Base-by-base conservation (phyloP, 2,329 filamentous ascomycete species). In the Hypoxylon sp. region DNA sequence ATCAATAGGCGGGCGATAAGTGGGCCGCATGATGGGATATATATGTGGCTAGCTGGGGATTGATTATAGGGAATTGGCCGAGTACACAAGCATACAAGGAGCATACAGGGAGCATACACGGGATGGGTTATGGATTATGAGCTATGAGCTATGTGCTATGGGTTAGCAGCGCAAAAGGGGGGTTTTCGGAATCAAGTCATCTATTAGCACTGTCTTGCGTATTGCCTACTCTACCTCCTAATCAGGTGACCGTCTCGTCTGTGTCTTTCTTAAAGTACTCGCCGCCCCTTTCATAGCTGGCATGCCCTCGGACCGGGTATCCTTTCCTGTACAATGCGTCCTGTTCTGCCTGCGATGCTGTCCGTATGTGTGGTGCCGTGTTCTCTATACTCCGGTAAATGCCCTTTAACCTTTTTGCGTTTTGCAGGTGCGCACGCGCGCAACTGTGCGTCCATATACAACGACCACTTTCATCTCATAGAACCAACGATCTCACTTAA, bases 191-290 rank as follows among this genome's bases (percentile, higher is more conserved):
- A 61, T 53, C 25, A 44, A 53, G 49, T 58, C 27, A 30, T 64
- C 48, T 64, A 64, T 58, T 58, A 51, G 54, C 58, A 48, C 58
- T 27, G 33, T 65, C 8, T 44, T 30, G 53, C 48, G 30, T 31
- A 59, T 49, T 54, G 50, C 66, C 49, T 69, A 63, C 58, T 62
- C 62, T 69, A 63, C 62, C 57, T 69, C 62, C 57, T 69, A 66
- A 30, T 25, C 50, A 56, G 31, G 64, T 48, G 30, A 37, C 40
- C 33, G 51, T 58, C 58, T 58, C 33, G 51, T 58, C 58, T 58
- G 58, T 44, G 20, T 44, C 40, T 44, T 44, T 46, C 25, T 17
- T 27, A 46, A 46, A 42, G 27, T 22, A 37, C 27, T 10, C 20
- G 51, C 42, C 53, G 55, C 48, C 37, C 48, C 54, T 53, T 59